Base-by-base conservation (phyloP, 257 asterid genomes). In the Solanum pinnatisectum region DNA sequence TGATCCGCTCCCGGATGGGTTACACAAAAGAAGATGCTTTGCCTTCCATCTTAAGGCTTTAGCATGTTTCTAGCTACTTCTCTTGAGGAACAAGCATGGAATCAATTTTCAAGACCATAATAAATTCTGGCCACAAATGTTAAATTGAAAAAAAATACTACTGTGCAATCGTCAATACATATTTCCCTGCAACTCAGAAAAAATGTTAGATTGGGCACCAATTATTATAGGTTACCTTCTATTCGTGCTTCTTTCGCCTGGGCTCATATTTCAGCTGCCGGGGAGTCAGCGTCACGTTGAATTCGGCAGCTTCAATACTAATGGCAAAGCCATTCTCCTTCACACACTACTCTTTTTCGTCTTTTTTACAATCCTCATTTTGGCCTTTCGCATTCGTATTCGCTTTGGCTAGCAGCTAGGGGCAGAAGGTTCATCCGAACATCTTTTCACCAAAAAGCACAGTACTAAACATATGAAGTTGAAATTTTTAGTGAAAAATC, bases 151-250 rank as follows among this genome's bases (percentile, higher is more conserved):
- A 76, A 27, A 36, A 81, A 46, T 9, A 46, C 27, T 30, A 46
- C 27, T 73, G 83, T 74, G 32, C 30, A 78, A 44, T 27, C 18
- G 5, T 81, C 30, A 46, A 27, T 30, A 81, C 42, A 46, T 46
- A 56, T 56, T 56, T 56, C 5, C n/a, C 65, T 56, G n/a, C 25
- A 59, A 59, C 25, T 59, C 12, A 59, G 27, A 20, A 52, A 3
- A 59, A 89, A 81, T 94, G 96, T 36, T 88, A 87, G 95, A 94
- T 63, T 94, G 94, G 96, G 95, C 89, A 6, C 96, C 96, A 3
- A 85, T 92, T 9, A 42, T 93, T 44, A 68, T 94, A 3, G 95
- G 94, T 59, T 88, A 92, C 86, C 84, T 94, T 86, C 92, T 94
- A 6, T 94, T 94, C 88, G 87, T 93, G 9, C 87, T 93, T 81